Percentiles rank a stretch among this genome's conserved stretches.
phyloP scores from a whole-genome alignment of 768 basidiomycete genomes.

The Atractiella rhizophila region DNA sequence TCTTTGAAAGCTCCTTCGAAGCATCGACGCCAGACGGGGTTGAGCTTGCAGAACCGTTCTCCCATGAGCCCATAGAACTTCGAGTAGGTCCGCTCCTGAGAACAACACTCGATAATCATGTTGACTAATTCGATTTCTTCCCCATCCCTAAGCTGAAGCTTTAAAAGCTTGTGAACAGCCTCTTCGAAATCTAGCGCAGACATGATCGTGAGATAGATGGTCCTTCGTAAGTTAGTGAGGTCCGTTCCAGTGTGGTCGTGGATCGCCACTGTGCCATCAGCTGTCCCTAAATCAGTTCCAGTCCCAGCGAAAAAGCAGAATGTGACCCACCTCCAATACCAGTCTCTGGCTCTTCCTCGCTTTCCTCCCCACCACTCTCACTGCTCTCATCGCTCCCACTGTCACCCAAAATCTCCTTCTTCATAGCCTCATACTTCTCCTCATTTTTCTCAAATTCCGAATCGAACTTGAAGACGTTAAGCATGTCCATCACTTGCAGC shows the following conservation, averaged over 20 bases:
- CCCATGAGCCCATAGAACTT: constrained; percentile 91
- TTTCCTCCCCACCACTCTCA: constrained; percentile 25
- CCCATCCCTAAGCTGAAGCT: constrained; percentile 70
- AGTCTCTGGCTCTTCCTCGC: constrained; percentile 27
- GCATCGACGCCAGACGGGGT: constrained; percentile 73
- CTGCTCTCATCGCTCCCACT: constrained; percentile 27
- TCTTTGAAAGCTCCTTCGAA: constrained; percentile 64
- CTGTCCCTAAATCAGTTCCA: too few relatives aligned
- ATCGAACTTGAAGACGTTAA: constrained; percentile 91
- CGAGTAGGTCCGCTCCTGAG: constrained; percentile 91
- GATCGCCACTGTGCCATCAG: constrained; percentile 61
- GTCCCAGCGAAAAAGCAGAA: constrained; percentile 16
- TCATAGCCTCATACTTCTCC: constrained; percentile 76
- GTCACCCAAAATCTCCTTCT: constrained; percentile 76
- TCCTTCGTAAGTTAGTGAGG: constrained; percentile 72
- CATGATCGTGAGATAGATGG: constrained; percentile 96
- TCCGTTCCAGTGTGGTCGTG: constrained; percentile 88
- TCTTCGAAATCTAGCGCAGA: constrained; percentile 36
- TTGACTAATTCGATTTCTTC: constrained; percentile 93
- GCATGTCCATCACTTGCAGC: constrained; percentile 70
- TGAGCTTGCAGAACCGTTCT: constrained; percentile 88
- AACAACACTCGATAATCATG: constrained; percentile 99
- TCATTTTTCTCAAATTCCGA: constrained; percentile 70
- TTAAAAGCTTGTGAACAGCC: constrained; percentile 91
- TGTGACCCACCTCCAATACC: constrained; percentile 29